phyloP scores from a whole-genome alignment of 1,284 basidiomycete genomes.

The Ustilago xerochloae region DNA sequence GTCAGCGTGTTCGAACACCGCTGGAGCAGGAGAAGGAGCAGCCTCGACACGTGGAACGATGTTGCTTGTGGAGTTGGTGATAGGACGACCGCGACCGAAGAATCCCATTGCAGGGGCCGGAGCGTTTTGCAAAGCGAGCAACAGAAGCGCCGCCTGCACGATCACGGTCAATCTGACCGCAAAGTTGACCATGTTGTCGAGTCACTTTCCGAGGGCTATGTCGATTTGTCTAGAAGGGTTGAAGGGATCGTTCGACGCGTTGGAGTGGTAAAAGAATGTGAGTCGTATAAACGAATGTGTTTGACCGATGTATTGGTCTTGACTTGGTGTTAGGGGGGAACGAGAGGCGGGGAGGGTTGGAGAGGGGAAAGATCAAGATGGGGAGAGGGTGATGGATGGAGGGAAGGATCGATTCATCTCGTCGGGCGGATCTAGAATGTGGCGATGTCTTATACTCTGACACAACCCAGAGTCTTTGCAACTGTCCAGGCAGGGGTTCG shows the following conservation, averaged over 20 bases:
- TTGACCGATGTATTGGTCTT: slow-evolving; percentile 3
- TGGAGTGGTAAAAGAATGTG: slow-evolving; percentile 14
- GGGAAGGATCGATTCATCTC: slow-evolving; percentile 5
- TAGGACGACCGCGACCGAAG: slow-evolving; percentile 13
- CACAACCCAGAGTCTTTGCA: too few species aligned
- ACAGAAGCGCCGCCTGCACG: slow-evolving; percentile 32
- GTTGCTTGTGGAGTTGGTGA: neutral
- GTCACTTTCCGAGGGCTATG: neutral
- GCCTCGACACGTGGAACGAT: slow-evolving; percentile 1
- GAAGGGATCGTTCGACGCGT: neutral
- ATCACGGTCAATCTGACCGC: slow-evolving; percentile 23
- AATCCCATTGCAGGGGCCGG: slow-evolving; percentile 22
- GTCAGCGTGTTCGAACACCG: slow-evolving; percentile 23
- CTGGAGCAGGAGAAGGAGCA: slow-evolving; percentile 2
- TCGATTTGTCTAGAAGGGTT: neutral
- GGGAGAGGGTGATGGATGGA: slow-evolving; percentile 7
- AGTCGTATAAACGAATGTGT: slow-evolving; percentile 16
- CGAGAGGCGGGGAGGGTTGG: neutral
- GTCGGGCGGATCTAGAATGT: neutral
- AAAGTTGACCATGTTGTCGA: slow-evolving; percentile 26
- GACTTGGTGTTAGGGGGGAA: neutral
- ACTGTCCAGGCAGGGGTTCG: too few species aligned
- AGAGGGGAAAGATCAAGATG: neutral
- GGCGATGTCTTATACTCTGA: slow-evolving; percentile 22
- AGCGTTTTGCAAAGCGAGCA: slow-evolving; percentile 28